Conservation (phyloP, 371 early-diverging fungal species). For the Chytridium lagenaria region DNA sequence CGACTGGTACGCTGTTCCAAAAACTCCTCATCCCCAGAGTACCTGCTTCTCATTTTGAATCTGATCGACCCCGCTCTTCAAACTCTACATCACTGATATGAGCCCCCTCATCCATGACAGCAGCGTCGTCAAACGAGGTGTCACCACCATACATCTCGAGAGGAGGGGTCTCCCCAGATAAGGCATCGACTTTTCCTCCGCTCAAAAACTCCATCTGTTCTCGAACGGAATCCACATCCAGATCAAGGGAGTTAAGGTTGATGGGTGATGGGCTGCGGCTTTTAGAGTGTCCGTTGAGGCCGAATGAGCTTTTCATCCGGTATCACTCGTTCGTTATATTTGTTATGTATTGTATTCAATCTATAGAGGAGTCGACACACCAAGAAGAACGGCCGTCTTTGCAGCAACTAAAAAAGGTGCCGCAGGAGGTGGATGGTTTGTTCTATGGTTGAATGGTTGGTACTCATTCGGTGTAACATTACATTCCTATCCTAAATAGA, state of each 20-base stretch:
- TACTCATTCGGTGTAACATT: too few relatives aligned
- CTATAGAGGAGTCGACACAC: too few relatives aligned
- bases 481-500: too few relatives aligned
- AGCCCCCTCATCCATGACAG: not conserved
- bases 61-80: not conserved
- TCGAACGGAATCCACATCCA: conserved; percentile 11
- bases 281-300: too few relatives aligned
- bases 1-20: not conserved
- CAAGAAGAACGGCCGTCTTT: too few relatives aligned
- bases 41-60: not conserved
- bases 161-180: not conserved
- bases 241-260: conserved; percentile 2
- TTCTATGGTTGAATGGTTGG: too few relatives aligned
- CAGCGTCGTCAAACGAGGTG: not conserved
- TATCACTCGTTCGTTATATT: too few relatives aligned
- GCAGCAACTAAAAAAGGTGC: too few relatives aligned
- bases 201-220: conserved; percentile 13
- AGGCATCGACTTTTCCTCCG: not conserved
- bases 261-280: conserved; percentile 18
- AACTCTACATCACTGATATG: not conserved
- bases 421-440: too few relatives aligned
- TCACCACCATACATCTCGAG: not conserved
- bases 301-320: too few relatives aligned
- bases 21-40: not conserved
- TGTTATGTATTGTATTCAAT: too few relatives aligned